Base-by-base conservation (phyloP, 768 basidiomycete genomes). In the Leccinum arenicola region DNA sequence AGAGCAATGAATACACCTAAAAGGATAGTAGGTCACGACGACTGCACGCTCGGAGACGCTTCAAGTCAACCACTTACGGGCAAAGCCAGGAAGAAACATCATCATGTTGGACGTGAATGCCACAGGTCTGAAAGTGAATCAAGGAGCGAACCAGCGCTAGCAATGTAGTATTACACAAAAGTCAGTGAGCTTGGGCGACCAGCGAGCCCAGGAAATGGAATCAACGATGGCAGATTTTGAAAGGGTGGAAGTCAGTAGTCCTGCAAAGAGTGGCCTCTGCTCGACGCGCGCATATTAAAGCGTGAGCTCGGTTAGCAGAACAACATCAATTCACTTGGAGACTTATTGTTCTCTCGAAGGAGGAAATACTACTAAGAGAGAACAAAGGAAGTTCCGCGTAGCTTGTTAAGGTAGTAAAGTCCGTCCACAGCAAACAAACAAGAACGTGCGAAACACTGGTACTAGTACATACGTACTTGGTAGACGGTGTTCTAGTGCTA, bases 1-100 rank as follows among this genome's bases (percentile, higher is more conserved):
- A 95, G 84, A 64, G 83, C 85, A 68, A 89, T 80, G 74, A 93
- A 93, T 56, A 82, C 47, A 61, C 75, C 80, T 81, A 59, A 11
- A 52, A 48, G 29, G 27, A 48, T 19, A 11, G 21, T 60, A 87
- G 47, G 47, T 57, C n/a, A 23, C 25, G 35, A 45, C 19, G 45
- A 36, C 15, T 45, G 33, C 29, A 15, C 47, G 31, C 21, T 19
- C 6, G 31, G 9, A 15, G 23, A 21, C n/a, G 19, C 5, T 10
- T 9, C 27, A 9, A 11, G 25, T 47, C 8, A 64, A 21, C 49
- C 8, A 64, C 70, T 70, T 57, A 70, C 70, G 68, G 7, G 72
- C 70, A 54, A 70, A 70, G 50, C 67, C 66, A 17, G 70, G 70
- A 47, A 71, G 65, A 4, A 70, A 58, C 65, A 65, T 73, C 50